phyloP scores from a whole-genome alignment of 1,284 basidiomycete species.

The Chiua sp. region DNA sequence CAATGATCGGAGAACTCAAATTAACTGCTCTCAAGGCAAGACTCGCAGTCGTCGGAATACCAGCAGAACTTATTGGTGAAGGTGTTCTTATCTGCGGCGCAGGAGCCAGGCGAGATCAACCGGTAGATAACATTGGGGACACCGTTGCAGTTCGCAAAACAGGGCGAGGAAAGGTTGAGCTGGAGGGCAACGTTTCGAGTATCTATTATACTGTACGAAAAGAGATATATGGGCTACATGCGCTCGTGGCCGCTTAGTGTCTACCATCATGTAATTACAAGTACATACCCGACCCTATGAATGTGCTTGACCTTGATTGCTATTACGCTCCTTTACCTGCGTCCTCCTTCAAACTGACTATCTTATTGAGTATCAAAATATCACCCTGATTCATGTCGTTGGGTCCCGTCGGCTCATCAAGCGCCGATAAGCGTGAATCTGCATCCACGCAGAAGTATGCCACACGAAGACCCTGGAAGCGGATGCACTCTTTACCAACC shows the following conservation, averaged over 20 bases:
- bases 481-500: constrained; percentile 90
- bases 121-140: constrained; percentile 62
- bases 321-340: constrained; percentile 66
- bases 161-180: constrained; percentile 80
- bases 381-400: constrained; percentile 68
- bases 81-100: constrained; percentile 93
- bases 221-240: constrained; percentile 90
- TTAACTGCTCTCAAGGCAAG: constrained; percentile 84
- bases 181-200: constrained; percentile 89
- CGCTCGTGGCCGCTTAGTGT: constrained; percentile 79
- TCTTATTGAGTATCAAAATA: constrained; percentile 88
- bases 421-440: constrained; percentile 71
- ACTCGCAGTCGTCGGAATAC: constrained; percentile 75
- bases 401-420: constrained; percentile 58
- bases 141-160: constrained; percentile 90
- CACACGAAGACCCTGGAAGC: constrained; percentile 97
- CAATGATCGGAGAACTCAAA: constrained; percentile 96
- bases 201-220: constrained; percentile 87
- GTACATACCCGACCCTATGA: neutral
- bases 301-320: neutral
- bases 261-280: constrained; percentile 7
- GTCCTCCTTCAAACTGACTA: constrained; percentile 97
- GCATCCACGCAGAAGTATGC: constrained; percentile 96
- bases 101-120: constrained; percentile 53
- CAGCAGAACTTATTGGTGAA: constrained; percentile 93